Conservation (phyloP, 2,329 filamentous ascomycete genomes). For the Penicillium rolfsii region DNA sequence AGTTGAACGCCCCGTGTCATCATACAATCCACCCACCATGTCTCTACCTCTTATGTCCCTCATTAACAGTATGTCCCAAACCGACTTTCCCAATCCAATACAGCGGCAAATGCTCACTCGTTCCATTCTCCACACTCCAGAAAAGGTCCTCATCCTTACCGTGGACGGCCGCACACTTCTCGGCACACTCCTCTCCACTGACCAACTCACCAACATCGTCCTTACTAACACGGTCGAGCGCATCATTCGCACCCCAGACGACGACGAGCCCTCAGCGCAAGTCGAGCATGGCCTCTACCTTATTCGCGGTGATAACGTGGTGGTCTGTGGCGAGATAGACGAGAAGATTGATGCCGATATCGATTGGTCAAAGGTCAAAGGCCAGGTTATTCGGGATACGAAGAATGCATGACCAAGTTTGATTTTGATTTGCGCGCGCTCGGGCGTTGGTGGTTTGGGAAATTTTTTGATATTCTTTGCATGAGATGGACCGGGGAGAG, state of each 20-base stretch:
- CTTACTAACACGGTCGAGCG: constrained; percentile 82
- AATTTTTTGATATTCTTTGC: constrained; percentile 8
- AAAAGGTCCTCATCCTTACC: constrained; percentile 89
- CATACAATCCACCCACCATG: constrained; percentile 42
- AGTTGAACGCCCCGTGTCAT: background rate
- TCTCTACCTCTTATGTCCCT: constrained; percentile 53
- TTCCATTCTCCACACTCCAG: constrained; percentile 50
- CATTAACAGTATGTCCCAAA: constrained; percentile 54
- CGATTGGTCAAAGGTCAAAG: constrained; percentile 89
- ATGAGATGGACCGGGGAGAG: constrained; percentile 7
- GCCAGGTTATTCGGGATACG: constrained; percentile 78
- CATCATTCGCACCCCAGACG: constrained; percentile 83
- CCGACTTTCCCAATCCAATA: background rate
- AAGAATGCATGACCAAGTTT: constrained; percentile 65
- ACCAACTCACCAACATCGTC: constrained; percentile 92
- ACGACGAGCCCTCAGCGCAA: constrained; percentile 77
- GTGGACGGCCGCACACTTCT: constrained; percentile 86
- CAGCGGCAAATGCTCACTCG: constrained; percentile 7
- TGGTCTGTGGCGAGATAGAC: constrained; percentile 85
- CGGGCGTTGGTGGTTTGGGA: constrained; percentile 19
- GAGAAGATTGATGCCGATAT: constrained; percentile 87
- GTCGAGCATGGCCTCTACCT: constrained; percentile 87
- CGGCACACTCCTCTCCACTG: constrained; percentile 81
- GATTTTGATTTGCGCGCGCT: constrained; percentile 10
- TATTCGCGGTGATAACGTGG: constrained; percentile 92